Base-by-base conservation (phyloP, 31 red algal species). In the Odonthalia washingtoniensis region DNA sequence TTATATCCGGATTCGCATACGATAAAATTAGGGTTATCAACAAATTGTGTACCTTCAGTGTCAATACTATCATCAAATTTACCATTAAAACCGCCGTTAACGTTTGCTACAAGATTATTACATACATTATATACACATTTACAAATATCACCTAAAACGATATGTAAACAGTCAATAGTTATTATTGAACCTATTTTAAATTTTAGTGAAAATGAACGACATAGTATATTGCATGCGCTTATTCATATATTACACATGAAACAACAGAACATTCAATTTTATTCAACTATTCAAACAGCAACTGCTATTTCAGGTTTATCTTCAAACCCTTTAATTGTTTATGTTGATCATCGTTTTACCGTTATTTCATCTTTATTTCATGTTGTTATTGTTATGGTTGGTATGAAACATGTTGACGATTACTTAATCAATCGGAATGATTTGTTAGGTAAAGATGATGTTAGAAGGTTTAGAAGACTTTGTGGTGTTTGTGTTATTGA, bases 61-160 rank as follows among this genome's bases (percentile, higher is more conserved):
- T 31, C 64, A 1, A 0, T 83, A 4, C 64, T 63, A 3, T 33
- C 1, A 53, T 3, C 1, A 2, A 16, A 66, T 24, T 63, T 83
- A 1, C 80, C 80, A n/a, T 42, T 83, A 9, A 57, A 46, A 26
- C 80, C 80, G 3, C 52, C 80, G 37, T 64, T 83, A 18, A 69
- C 64, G 30, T 83, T 83, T 32, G 80, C 80, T 34, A 83, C 80
- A 1, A 35, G 38, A 1, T n/a, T 83, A 33, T 38, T 83, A 37
- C 1, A 67, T 4, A 40, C 63, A 3, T 69, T 57, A 57, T 14
- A 9, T 9, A 57, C 49, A 57, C 49, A 21, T 57, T 21, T 57
- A 14, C 21, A 9, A 57, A 21, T 57, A 21, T 21, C 49, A 57
- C 49, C 49, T 14, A 21, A 9, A 57, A 9, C 12, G 9, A 21